Base-by-base conservation (phyloP, 805 yeast species). In the Yarrowia sp. region DNA sequence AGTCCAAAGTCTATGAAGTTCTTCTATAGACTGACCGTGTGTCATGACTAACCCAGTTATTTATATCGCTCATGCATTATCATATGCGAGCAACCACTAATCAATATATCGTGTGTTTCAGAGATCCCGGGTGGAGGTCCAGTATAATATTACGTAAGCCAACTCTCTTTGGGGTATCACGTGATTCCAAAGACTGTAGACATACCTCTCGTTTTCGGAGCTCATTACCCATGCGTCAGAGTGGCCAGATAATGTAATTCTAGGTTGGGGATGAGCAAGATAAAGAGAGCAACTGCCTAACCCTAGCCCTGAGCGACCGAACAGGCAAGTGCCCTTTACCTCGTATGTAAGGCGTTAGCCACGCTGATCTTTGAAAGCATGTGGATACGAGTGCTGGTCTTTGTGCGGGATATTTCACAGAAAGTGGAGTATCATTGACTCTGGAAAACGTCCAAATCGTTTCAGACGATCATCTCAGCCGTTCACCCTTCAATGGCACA, bases 11-110 rank as follows among this genome's bases (percentile, higher is more conserved):
- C 32, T 26, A 26, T 26, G 32, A 26, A 26, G 32, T 26, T 26
- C 4, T 26, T 26, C 32, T 26, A 26, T 26, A 26, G 32, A 26
- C 32, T 5, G 32, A 26, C 32, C 32, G 32, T 26, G 7, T n/a
- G 32, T 26, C 40, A 5, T 5, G 10, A 9, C 53, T 49, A 49
- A 49, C 53, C 22, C 38, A 49, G 53, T 9, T 49, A 49, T 49
- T 49, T 49, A 49, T 49, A 49, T 49, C 53, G 53, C 53, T 49
- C 53, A 32, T 49, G 53, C 53, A 49, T 49, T 49, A 49, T 49
- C 53, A 32, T 49, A 49, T 49, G 53, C 53, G 53, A 32, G 53
- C 53, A 49, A 15, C 53, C 53, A 49, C n/a, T 15, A 32, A 15
- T 48, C 52, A 48, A 49, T 26, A 16, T 26, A 48, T 49, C 19